Percentiles rank a stretch among this genome's conserved stretches.
Conservation (phyloP, 768 basidiomycete species). For the Hypholoma fasciculare region DNA sequence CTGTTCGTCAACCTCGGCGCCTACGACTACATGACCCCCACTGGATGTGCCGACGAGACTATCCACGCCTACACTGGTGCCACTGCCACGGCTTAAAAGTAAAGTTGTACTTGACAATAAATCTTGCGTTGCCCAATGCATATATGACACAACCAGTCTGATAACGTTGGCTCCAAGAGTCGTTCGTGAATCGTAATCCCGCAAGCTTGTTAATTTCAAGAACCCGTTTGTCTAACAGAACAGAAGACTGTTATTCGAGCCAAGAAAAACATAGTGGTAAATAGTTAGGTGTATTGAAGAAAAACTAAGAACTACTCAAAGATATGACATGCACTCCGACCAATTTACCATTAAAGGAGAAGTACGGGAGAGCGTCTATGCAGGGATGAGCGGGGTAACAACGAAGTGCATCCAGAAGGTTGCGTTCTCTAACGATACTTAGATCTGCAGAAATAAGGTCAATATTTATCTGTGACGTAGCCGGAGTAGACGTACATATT, state of each 20-base stretch:
- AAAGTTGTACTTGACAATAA: neutral
- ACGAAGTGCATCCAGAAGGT: slow-evolving; percentile 5
- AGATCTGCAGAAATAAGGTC: slow-evolving; percentile 31
- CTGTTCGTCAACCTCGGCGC: slow-evolving; percentile 57
- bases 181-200: no score
- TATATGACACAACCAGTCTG: no score
- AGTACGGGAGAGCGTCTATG: neutral
- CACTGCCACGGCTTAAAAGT: slow-evolving; percentile 22
- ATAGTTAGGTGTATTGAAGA: slow-evolving; percentile 3
- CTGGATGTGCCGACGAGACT: slow-evolving; percentile 60
- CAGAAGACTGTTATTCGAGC: neutral
- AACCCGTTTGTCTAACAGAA: no score
- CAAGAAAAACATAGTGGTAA: neutral
- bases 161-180: no score
- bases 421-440: slow-evolving; percentile 17
- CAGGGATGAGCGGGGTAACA: neutral
- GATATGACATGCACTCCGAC: slow-evolving; percentile 1
- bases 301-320: slow-evolving; percentile 7
- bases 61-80: slow-evolving; percentile 62
- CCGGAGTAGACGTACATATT: slow-evolving; percentile 73
- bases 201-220: no score
- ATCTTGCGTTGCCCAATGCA: neutral
- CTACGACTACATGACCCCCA: slow-evolving; percentile 54
- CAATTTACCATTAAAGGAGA: slow-evolving; percentile 1
- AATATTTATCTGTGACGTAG: slow-evolving; percentile 3